Base-by-base conservation (phyloP, 2,329 filamentous ascomycete species). In the Colletotrichum theobromicola region DNA sequence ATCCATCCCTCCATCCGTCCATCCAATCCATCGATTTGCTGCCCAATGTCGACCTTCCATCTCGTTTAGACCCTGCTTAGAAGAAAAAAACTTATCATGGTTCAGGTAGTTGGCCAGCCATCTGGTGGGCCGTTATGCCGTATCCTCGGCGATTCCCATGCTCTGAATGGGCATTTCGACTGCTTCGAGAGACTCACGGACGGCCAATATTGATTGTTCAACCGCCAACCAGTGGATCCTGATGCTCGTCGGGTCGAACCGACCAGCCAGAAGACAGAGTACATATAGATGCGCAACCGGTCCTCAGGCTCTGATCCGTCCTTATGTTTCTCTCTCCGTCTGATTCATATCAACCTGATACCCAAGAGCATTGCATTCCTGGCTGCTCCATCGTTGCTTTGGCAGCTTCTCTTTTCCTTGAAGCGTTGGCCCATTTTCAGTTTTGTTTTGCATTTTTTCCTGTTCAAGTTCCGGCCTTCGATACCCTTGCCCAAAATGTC, bases 401-500 rank as follows among this genome's bases (percentile, higher is more conserved):
- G 35, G 66, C 72, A 55, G 61, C 55, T 74, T 37, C 67, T 74
- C 42, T 67, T 46, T 26, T 21, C 50, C 50, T n/a, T 34, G 35
- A n/a, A 53, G 37, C 61, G 61, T 68, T 74, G 60, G 37, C 42
- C 53, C n/a, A 37, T 69, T 61, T 68, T 70, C 37, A 50, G 24
- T 62, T 66, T 55, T 70, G 30, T 18, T 35, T 66, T 74, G 24
- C 46, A 32, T 61, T 7, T 18, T 32, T 50, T 32, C 26, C 66
- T 71, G 26, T 62, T 74, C 53, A 37, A 24, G 61, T 67, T 57
- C 37, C 72, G 72, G 53, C 72, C 72, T 37, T 71, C 70, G 72
- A 74, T 74, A 74, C 67, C 72, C 71, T 53, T 34, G 24, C 21
- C 37, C 67, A 71, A 32, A 34, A 74, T 74, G 72, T 74, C 72